Evolutionary conservation across 1,284 basidiomycete genomes (phyloP).

Genomic region (Coniophora puteana): DNA sequence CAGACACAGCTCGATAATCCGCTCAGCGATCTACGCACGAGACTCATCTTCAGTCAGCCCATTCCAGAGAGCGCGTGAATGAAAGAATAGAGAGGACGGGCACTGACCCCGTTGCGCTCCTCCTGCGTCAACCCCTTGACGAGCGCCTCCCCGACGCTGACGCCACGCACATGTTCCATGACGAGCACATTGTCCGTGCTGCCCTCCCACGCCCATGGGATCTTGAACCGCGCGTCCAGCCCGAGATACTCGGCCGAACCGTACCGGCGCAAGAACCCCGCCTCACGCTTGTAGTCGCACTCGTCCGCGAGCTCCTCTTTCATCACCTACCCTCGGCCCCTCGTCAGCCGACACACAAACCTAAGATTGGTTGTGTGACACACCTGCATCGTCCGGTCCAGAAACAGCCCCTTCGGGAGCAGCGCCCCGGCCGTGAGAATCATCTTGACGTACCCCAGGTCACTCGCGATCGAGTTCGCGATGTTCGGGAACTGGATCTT

Average conservation of each 20-base stretch:
- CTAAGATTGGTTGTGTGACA: slow-evolving; percentile 6
- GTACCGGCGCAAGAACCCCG: slow-evolving; percentile 69
- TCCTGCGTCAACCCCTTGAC: slow-evolving; percentile 51
- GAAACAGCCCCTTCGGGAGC: slow-evolving; percentile 86
- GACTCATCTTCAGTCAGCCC: slow-evolving; percentile 2
- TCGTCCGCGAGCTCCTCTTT: slow-evolving; percentile 92
- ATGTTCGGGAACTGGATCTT: slow-evolving; percentile 98
- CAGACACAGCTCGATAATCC: slow-evolving; percentile 84
- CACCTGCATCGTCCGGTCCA: slow-evolving; percentile 83
- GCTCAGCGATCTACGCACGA: slow-evolving; percentile 68
- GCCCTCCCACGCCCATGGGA: slow-evolving; percentile 84
- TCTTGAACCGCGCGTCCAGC: slow-evolving; percentile 66
- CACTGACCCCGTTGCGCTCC: slow-evolving; percentile 73
- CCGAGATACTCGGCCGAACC: slow-evolving; percentile 47
- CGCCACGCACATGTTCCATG: slow-evolving; percentile 84
- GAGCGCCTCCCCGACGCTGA: slow-evolving; percentile 72
- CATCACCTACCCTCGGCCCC: slow-evolving; percentile 57
- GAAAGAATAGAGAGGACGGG: neutral
- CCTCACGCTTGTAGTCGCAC: slow-evolving; percentile 92
- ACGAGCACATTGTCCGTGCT: slow-evolving; percentile 84
- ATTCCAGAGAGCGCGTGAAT: too few species aligned
- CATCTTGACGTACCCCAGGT: slow-evolving; percentile 84
- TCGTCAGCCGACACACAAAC: neutral
- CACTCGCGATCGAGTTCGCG: slow-evolving; percentile 80
- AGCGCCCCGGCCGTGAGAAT: slow-evolving; percentile 78